Evolutionary conservation across 805 yeast genomes (phyloP).

Genomic region (Candida glaebosa): DNA sequence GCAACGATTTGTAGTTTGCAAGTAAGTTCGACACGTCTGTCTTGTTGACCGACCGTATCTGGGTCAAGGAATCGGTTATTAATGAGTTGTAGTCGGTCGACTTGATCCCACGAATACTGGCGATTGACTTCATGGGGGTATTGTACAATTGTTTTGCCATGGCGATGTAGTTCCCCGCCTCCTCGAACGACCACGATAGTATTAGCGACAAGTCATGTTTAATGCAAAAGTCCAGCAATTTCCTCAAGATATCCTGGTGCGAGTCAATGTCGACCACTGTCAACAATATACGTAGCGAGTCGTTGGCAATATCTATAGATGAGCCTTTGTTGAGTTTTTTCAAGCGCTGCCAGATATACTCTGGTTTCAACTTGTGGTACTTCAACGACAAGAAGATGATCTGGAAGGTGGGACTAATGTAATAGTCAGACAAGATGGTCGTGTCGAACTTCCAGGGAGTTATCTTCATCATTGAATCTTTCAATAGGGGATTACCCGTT

Average conservation of each 20-base stretch:
- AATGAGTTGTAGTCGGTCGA: slow-evolving; percentile 44
- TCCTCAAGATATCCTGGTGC: slow-evolving; percentile 46
- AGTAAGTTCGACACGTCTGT: slow-evolving; percentile 51
- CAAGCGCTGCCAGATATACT: slow-evolving; percentile 58
- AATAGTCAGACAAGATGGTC: slow-evolving; percentile 57
- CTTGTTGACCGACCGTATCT: slow-evolving; percentile 47
- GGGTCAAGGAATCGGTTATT: slow-evolving; percentile 44
- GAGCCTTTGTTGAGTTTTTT: slow-evolving; percentile 41
- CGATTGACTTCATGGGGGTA: slow-evolving; percentile 24
- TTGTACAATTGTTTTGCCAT: slow-evolving; percentile 35
- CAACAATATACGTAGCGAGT: slow-evolving; percentile 50
- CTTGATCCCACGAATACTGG: slow-evolving; percentile 39
- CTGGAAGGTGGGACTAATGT: slow-evolving; percentile 53
- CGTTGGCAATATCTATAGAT: slow-evolving; percentile 22
- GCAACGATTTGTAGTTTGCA: slow-evolving; percentile 46
- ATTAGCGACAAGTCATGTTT: slow-evolving; percentile 48
- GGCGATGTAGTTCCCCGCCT: slow-evolving; percentile 42
- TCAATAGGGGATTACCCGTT: slow-evolving; percentile 67
- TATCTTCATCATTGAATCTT: slow-evolving; percentile 44
- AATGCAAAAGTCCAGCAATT: slow-evolving; percentile 45
- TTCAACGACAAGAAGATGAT: slow-evolving; percentile 64
- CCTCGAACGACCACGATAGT: slow-evolving; percentile 52
- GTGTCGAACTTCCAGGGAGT: slow-evolving; percentile 54
- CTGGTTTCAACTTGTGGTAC: slow-evolving; percentile 75
- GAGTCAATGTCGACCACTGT: slow-evolving; percentile 66